Evolutionary conservation across 108 stramenopile species (phyloP).

Genomic region (Cylindrotheca closterium): DNA sequence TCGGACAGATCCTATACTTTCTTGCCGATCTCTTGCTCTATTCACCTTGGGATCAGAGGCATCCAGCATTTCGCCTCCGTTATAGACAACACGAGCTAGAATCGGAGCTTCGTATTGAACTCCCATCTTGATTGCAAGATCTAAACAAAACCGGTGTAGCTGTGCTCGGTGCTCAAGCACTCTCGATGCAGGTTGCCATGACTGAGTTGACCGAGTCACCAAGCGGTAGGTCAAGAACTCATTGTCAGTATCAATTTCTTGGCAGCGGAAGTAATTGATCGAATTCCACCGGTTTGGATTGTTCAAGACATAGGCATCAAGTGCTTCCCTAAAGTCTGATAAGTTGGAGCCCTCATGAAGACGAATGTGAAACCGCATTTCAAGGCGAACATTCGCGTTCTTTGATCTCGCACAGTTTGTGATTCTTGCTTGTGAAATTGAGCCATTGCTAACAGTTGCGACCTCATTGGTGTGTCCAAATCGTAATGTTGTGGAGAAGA

Average conservation of each 20-base stretch:
- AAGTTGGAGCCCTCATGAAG: conserved; percentile 48
- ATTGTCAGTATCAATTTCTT: conserved; percentile 47
- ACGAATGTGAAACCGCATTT: conserved; percentile 40
- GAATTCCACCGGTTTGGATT: conserved; percentile 63
- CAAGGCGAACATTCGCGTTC: conserved; percentile 53
- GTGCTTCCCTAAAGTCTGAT: conserved; percentile 44
- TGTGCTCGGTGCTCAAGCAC: conserved; percentile 52
- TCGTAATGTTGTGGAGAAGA: conserved; percentile 70
- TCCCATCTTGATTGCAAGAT: conserved; percentile 42
- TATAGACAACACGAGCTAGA: not conserved
- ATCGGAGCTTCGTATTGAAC: conserved; percentile 40
- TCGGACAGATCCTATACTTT: too few species aligned
- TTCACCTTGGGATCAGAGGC: too few species aligned
- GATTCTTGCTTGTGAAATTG: conserved; percentile 53
- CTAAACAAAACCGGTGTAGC: conserved; percentile 43
- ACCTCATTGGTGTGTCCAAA: conserved; percentile 71
- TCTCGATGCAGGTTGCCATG: conserved; percentile 63
- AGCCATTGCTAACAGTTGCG: conserved; percentile 64
- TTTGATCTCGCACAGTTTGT: conserved; percentile 69
- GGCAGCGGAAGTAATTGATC: conserved; percentile 52
- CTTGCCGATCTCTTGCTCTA: too few species aligned
- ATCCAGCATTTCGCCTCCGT: conserved; percentile 21
- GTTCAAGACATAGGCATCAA: conserved; percentile 59
- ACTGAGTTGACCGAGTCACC: conserved; percentile 53
- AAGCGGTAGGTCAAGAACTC: conserved; percentile 40